Base-by-base conservation (phyloP, 345 rosid genomes). In the Eucalyptus marginata region DNA sequence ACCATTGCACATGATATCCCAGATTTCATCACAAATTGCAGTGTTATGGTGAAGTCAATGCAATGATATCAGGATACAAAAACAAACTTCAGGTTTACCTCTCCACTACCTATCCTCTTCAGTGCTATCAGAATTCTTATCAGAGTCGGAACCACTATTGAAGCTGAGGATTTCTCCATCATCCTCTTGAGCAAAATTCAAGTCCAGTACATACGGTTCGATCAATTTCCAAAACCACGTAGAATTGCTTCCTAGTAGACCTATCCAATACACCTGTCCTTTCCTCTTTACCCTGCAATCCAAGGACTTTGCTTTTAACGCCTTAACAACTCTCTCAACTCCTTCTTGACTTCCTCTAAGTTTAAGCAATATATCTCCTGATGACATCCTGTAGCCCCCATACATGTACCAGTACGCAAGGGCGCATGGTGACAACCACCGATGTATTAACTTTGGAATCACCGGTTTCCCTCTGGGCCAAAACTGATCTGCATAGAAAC, bases 341-440 rank as follows among this genome's bases (percentile, higher is more conserved):
- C 97, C 97, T 51, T 94, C 95, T 3, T 50, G 79, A 79, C 92
- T 92, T 93, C 98, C 98, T 88, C 92, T 97, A 89, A 97, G 89
- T 93, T 92, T 96, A 93, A 97, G 87, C 89, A 96, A 46, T 76
- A 96, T 88, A 87, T 95, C 97, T 40, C 99, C 97, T 1, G 93
- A 88, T 2, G 94, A 90, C 44, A 95, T 93, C 92, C 90, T 95
- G 83, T 92, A 88, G 7, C 98, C 98, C 4, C 97, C 95, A 86
- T 95, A 95, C 99, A 96, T 95, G 50, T 93, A 97, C 98, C 98
- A 96, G 92, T 95, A 95, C 3, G 98, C 99, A 33, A 97, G 95
- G 86, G 93, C 93, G 1, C 90, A 91, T 0, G 98, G 98, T 10
- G 98, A 94, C 85, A 97, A 91, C 99, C 99, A 98, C 88, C 98